Evolutionary conservation across 345 rosid genomes (phyloP).

Genomic region (Noccaea bulbosa): DNA sequence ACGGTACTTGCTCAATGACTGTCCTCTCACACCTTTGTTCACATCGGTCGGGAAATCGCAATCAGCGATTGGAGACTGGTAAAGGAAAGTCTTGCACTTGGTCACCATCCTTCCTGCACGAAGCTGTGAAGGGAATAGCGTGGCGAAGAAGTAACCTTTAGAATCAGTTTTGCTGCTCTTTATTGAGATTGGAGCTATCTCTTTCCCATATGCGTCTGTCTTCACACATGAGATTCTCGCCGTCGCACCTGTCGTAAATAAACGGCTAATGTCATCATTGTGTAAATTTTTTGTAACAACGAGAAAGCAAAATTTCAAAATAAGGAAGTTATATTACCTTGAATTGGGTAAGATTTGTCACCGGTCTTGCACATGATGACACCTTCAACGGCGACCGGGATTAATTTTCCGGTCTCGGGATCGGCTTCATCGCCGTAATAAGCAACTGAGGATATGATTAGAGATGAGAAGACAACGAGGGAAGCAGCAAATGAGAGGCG

Average conservation of each 20-base stretch:
- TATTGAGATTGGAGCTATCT: conserved; percentile 50
- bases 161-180: conserved; percentile 52
- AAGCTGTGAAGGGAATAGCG: conserved; percentile 46
- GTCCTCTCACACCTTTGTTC: conserved; percentile 55
- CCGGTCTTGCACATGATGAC: conserved; percentile 59
- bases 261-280: neutral
- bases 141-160: conserved; percentile 60
- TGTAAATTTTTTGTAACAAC: neutral
- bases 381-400: conserved; percentile 56
- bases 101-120: conserved; percentile 43
- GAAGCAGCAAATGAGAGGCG: conserved; percentile 41
- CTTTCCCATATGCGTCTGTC: conserved; percentile 54
- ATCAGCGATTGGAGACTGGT: conserved; percentile 50
- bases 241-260: conserved; percentile 49
- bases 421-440: conserved; percentile 35
- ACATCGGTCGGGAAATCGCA: conserved; percentile 57
- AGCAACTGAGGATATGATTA: conserved; percentile 42
- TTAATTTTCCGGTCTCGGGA: conserved; percentile 41
- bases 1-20: conserved; percentile 46
- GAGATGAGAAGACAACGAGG: conserved; percentile 40
- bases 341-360: conserved; percentile 49
- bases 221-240: conserved; percentile 60
- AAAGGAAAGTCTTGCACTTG: conserved; percentile 61
- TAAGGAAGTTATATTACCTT: conserved; percentile 48
- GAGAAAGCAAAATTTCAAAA: neutral